These are phyloP conservation scores for Xylaria intraflava DNA, from an alignment of 495 filamentous ascomycete genomes.

Conservation along the genomic window DNA sequence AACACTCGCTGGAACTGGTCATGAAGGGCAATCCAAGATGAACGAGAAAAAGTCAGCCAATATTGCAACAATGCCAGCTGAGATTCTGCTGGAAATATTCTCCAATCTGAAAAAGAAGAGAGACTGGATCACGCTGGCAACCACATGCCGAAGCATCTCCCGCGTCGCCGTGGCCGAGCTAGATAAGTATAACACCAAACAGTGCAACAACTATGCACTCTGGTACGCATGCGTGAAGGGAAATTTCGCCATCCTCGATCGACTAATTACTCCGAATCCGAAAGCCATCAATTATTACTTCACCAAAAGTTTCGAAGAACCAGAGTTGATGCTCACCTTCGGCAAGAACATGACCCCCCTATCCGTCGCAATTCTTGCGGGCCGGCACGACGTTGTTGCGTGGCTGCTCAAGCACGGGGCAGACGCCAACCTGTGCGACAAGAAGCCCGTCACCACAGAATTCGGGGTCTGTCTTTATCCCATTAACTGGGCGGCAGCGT, in stretches of 20 bases:
- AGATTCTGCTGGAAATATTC: neutral
- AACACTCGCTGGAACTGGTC: neutral
- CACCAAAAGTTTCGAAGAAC: neutral
- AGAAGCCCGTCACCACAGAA: neutral
- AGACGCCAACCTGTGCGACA: neutral
- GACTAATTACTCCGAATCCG: neutral
- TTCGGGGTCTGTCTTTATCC: neutral
- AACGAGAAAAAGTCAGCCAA: neutral
- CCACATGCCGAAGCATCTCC: neutral
- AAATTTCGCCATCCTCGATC: neutral
- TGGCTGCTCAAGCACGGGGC: slow-evolving; percentile 5
- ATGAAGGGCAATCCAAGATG: neutral
- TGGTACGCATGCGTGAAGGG: slow-evolving; percentile 5
- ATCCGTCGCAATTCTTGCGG: neutral
- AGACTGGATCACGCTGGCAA: slow-evolving; percentile 1
- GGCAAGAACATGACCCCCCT: slow-evolving; percentile 1
- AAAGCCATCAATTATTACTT: neutral
- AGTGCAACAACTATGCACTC: neutral
- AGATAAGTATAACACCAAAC: neutral
- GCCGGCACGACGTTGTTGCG: neutral
- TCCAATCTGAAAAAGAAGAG: neutral
- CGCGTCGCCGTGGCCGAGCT: neutral
- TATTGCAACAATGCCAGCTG: neutral
- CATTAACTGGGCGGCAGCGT: slow-evolving; percentile 5
- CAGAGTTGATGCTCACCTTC: no score